Evolutionary conservation across 352 stramenopile genomes (phyloP), one percentile per base, ranked within the genome.

Genomic region (Globisporangium polare): DNA sequence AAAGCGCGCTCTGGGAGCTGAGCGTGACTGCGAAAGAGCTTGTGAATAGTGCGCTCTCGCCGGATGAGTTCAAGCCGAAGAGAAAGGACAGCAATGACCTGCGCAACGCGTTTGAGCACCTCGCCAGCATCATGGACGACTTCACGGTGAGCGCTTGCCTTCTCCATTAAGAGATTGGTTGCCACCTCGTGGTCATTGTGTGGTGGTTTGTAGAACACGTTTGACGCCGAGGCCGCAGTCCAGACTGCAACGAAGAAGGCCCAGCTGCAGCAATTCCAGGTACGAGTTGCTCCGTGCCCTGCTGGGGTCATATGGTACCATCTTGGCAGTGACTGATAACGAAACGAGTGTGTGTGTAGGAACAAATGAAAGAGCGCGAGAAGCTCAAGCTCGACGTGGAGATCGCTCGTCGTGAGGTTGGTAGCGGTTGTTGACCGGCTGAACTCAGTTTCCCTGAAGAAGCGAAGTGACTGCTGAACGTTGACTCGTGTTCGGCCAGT

Each of bases 191-290:
- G 10, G 29, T 52, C 15, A 53, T 35, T 22, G 7, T 33, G 45
- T 52, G 45, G 22, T 33, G 22, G 10, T 37, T 53, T 22, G 46
- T 5, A 53, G 46, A 53, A 31, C 15, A 53, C 46, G 26, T 53
- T 83, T 29, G 51, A 71, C 18, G 24, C 64, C 22, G 64, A 70
- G 3, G 68, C 80, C 24, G 68, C 59, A 5, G 50, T 43, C 13
- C 66, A 77, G 61, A 83, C 70, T 18, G 49, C 65, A 12, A 54
- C 37, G 3, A 83, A 83, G 63, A 52, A 73, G 8, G 33, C 68
- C 1, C 70, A 79, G 33, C 63, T 83, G 13, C 33, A 69, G 33
- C 42, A 42, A 4, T 80, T 83, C 57, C 66, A 71, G 53, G 71
- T 78, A 57, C 1, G 47, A 35, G 37, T 35, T 47, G 2, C 26